phyloP scores from a whole-genome alignment of 768 basidiomycete genomes.

The Tulasnella sp. region DNA sequence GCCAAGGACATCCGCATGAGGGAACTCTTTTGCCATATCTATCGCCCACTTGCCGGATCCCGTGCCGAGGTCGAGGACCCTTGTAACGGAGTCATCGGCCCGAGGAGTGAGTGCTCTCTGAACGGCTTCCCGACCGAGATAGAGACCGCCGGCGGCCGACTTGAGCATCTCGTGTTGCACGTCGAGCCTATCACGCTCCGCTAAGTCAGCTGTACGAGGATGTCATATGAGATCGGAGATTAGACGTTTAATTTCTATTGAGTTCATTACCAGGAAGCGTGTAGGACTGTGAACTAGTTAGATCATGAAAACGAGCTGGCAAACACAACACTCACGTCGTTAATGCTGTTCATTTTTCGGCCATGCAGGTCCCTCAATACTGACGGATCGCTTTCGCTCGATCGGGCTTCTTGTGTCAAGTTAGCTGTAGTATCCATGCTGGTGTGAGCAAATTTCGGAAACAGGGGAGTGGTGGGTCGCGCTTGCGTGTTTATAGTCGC shows the following conservation, averaged over 20 bases:
- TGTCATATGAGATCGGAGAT: neutral
- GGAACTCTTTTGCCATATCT: constrained; percentile 26
- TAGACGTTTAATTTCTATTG: neutral
- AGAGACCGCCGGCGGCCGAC: constrained; percentile 30
- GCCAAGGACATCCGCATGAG: constrained; percentile 20
- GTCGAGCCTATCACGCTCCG: constrained; percentile 24
- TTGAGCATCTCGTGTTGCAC: constrained; percentile 25
- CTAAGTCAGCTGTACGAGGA: constrained; percentile 15
- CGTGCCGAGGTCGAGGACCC: constrained; percentile 28
- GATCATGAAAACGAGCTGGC: neutral
- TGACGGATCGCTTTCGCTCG: neutral
- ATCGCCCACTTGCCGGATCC: constrained; percentile 29
- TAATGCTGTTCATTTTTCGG: constrained; percentile 24
- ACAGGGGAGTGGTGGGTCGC: too few relatives aligned
- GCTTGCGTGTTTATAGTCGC: too few relatives aligned
- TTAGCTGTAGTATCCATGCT: neutral
- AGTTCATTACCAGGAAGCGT: neutral
- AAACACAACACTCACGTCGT: constrained; percentile 6
- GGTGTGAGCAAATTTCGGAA: neutral
- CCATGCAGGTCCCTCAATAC: constrained; percentile 26
- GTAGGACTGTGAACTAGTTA: neutral
- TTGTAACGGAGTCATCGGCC: neutral
- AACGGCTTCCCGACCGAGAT: constrained; percentile 4
- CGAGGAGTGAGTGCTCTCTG: constrained; percentile 19
- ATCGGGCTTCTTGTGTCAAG: neutral